These are phyloP conservation scores for Wickerhamomyces sp. DNA, from an alignment of 1,139 yeast genomes.

Conservation along the genomic window DNA sequence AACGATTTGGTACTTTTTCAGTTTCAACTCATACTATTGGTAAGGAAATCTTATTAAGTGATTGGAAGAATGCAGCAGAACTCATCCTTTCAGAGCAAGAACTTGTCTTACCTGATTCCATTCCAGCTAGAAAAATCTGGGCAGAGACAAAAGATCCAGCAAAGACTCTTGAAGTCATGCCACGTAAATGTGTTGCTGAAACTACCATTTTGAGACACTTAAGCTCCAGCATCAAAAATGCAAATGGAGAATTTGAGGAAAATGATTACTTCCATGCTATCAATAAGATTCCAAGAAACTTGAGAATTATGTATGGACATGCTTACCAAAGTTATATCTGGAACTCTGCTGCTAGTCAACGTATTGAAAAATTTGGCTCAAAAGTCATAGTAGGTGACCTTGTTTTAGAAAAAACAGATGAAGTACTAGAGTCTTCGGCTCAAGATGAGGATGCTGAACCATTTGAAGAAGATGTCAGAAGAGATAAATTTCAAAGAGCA, in stretches of 20 bases:
- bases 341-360: constrained; percentile 80
- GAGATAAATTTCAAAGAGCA: constrained; percentile 22
- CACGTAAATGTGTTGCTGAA: constrained; percentile 85
- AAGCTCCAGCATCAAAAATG: constrained; percentile 37
- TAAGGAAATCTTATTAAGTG: constrained; percentile 56
- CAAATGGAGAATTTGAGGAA: constrained; percentile 42
- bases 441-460: constrained; percentile 66
- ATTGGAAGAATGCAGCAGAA: constrained; percentile 79
- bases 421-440: constrained; percentile 40
- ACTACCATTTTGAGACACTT: constrained; percentile 61
- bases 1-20: constrained; percentile 93
- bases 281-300: constrained; percentile 85
- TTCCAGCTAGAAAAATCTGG: constrained; percentile 82
- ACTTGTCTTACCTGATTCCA: constrained; percentile 73
- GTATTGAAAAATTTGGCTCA: constrained; percentile 69
- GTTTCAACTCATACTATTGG: constrained; percentile 89
- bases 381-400: constrained; percentile 79
- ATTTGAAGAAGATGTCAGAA: constrained; percentile 65
- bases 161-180: constrained; percentile 69
- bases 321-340: constrained; percentile 96
- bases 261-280: constrained; percentile 69
- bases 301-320: constrained; percentile 93
- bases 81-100: constrained; percentile 81
- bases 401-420: constrained; percentile 43
- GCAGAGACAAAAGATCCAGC: constrained; percentile 63